phyloP scores from a whole-genome alignment of 2,329 filamentous ascomycete genomes.

The Alternaria gansuensis region DNA sequence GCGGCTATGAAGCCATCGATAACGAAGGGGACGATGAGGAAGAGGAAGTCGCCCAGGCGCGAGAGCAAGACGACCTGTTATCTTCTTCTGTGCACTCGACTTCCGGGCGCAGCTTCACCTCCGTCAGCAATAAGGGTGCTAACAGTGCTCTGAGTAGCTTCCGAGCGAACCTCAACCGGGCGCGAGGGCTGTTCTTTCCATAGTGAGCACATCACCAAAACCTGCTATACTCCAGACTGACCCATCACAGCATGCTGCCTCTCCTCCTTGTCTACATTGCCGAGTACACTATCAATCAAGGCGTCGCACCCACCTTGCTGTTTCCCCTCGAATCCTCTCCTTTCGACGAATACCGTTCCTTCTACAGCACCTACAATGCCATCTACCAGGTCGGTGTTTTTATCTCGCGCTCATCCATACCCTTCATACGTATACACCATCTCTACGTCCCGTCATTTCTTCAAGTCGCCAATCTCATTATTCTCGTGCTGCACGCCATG shows the following conservation, averaged over 20 bases:
- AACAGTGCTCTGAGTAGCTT: constrained; percentile 47
- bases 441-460: constrained; percentile 85
- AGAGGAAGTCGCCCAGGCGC: constrained; percentile 22
- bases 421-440: constrained; percentile 81
- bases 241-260: constrained; percentile 75
- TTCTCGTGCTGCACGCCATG: constrained; percentile 80
- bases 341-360: constrained; percentile 81
- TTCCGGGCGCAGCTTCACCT: constrained; percentile 40
- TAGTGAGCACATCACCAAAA: constrained; percentile 59
- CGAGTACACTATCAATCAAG: constrained; percentile 98
- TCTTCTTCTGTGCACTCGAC: constrained; percentile 45
- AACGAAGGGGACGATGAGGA: constrained; percentile 45
- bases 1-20: constrained; percentile 64
- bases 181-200: constrained; percentile 74
- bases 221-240: constrained; percentile 13
- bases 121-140: constrained; percentile 21
- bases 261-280: constrained; percentile 91
- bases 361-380: constrained; percentile 94
- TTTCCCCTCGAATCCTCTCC: constrained; percentile 81
- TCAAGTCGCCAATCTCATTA: constrained; percentile 77
- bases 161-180: constrained; percentile 68
- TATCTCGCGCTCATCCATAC: constrained; percentile 88
- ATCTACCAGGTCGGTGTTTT: constrained; percentile 97
- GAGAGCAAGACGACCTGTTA: constrained; percentile 51
- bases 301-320: constrained; percentile 86